Evolutionary conservation across 176 grass and related monocot genomes (phyloP), one percentile per base, ranked within the genome.

Genomic region (Avena insularis): DNA sequence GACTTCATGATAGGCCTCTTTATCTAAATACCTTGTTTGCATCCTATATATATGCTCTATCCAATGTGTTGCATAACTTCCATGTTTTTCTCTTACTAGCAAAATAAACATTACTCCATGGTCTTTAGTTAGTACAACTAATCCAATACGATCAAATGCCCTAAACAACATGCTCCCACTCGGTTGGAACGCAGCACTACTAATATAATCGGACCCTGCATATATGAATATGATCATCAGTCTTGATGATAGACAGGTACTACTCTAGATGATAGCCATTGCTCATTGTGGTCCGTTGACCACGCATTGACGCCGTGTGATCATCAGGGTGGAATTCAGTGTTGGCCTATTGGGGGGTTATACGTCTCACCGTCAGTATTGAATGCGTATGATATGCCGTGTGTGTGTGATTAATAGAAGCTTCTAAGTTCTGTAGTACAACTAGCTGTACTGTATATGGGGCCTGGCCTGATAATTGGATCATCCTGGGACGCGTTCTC

Each of bases 41-140:
- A 70, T 60, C 68, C 60, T 45, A 10, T 14, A 0, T 5, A 15
- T 43, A 43, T 43, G 40, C 27, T 47, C 11, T 69, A 16, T n/a
- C 9, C 43, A n/a, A 17, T 55, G 59, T 49, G 72, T 70, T 81
- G 77, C 77, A 77, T 84, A 66, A 23, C 61, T 71, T 25, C 15
- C 15, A 65, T 48, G 31, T 11, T 58, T 65, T 57, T 65, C 65
- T 72, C 58, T 10, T 13, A n/a, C 29, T 14, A 10, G 21, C 35
- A 55, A 58, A 74, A 56, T 74, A 63, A 68, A 12, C 20, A 53
- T 75, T 61, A 29, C 50, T 79, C 31, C 10, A 19, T 35, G 31
- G 68, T 68, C 21, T 12, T 19, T 82, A 66, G 35, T 73, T 83
- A 65, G 25, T 31, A 19, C 17, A 48, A 45, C 68, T 4, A 57